Conservation (phyloP, 208 protist species). For the Kentomonas sorsogonicus region DNA sequence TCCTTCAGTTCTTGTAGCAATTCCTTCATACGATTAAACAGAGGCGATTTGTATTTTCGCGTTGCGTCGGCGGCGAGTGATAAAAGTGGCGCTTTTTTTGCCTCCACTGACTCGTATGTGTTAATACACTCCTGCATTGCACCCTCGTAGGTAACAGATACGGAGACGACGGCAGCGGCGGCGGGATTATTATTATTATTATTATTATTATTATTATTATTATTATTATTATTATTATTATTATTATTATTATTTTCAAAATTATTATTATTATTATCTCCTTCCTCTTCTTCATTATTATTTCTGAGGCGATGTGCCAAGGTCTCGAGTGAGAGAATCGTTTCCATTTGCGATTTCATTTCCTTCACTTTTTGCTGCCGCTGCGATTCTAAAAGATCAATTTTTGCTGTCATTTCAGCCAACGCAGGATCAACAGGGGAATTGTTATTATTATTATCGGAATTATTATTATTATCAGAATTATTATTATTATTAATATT, state of each 20-base stretch:
- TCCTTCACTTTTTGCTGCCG: too few species aligned
- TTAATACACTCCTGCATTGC: constrained; percentile 68
- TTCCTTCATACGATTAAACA: constrained; percentile 85
- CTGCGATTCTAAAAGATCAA: too few species aligned
- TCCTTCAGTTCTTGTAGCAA: constrained; percentile 78
- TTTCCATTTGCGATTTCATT: too few species aligned
- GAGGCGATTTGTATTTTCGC: constrained; percentile 75
- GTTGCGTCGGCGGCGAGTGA: constrained; percentile 81
- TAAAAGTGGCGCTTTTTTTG: constrained; percentile 42
- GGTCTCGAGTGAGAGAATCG: too few species aligned
- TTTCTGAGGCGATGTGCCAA: background rate
- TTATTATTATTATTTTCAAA: background rate
- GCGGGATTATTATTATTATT: too few species aligned
- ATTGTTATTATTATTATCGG: too few species aligned
- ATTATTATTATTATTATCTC: background rate
- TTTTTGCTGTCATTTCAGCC: too few species aligned
- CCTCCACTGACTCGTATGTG: constrained; percentile 56
- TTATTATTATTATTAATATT: too few species aligned
- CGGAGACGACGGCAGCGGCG: background rate
- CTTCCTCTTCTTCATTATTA: background rate
- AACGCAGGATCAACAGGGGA: too few species aligned
- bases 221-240: constrained; percentile 58
- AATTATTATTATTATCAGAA: too few species aligned
- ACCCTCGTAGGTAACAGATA: constrained; percentile 20
- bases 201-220: constrained; percentile 35